Evolutionary conservation across 2,329 filamentous ascomycete genomes (phyloP).

Genomic region (Pseudogymnoascus sp.): DNA sequence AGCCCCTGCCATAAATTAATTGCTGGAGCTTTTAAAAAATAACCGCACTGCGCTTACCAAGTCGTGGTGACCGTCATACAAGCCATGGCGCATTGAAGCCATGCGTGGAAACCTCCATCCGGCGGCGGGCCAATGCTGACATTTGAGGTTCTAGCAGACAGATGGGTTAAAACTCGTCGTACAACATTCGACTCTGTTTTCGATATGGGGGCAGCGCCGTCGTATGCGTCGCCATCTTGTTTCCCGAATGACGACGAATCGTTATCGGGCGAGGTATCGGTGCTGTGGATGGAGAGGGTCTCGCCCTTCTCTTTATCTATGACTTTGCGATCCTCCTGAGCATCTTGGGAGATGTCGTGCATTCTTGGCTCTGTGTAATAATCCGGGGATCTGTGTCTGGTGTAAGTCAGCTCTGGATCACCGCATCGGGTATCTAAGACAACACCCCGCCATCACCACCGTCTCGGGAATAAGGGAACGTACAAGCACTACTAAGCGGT

Average conservation of each 20-base stretch:
- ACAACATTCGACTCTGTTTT: constrained; percentile 6
- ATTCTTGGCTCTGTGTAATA: not conserved
- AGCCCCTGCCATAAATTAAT: constrained; percentile 22
- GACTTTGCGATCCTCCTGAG: not conserved
- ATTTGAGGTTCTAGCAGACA: not conserved
- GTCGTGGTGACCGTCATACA: constrained; percentile 26
- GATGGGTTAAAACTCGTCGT: not conserved
- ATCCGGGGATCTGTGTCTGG: not conserved
- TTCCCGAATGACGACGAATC: not conserved
- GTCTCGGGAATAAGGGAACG: not conserved
- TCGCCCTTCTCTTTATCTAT: constrained; percentile 4
- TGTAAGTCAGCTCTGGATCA: not conserved
- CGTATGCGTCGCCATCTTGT: not conserved
- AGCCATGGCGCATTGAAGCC: constrained; percentile 23
- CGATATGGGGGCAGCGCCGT: not conserved
- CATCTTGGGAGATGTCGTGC: not conserved
- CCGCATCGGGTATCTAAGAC: not conserved
- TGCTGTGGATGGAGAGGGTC: not conserved
- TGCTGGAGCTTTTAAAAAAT: not conserved
- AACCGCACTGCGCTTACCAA: constrained; percentile 14
- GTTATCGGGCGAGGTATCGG: not conserved
- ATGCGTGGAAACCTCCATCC: constrained; percentile 26
- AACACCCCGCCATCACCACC: not conserved
- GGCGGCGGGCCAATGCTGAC: constrained; percentile 22
- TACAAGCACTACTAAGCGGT: not conserved